Percentiles rank a stretch among this genome's conserved stretches.
phyloP scores from a whole-genome alignment of 2,329 filamentous ascomycete genomes.

The Tetracladium maxilliforme region DNA sequence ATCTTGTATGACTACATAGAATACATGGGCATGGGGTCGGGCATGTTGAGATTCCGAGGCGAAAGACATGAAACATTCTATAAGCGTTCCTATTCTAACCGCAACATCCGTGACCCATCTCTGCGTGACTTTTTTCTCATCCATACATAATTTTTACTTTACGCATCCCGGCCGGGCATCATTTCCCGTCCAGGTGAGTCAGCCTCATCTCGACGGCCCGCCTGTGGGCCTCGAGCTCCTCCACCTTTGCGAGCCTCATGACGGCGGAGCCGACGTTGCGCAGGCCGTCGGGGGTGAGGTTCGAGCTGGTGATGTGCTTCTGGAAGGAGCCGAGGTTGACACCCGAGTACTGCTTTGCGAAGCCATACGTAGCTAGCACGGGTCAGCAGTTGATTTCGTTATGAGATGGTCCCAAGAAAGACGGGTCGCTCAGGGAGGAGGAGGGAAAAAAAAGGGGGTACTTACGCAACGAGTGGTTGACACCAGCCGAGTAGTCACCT shows the following conservation, averaged over 20 bases:
- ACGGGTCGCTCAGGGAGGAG: conserved; percentile 2
- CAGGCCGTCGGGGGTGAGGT: conserved; percentile 74
- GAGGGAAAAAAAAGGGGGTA: conserved; percentile 12
- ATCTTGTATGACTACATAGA: too few relatives aligned
- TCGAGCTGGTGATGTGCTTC: conserved; percentile 94
- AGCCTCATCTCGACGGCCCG: conserved; percentile 54
- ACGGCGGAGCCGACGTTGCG: conserved; percentile 77
- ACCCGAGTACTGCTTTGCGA: conserved; percentile 95
- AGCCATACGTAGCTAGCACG: conserved; percentile 75
- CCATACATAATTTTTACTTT: neutral
- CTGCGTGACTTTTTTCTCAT: conserved; percentile 1
- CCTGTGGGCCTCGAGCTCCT: conserved; percentile 88
- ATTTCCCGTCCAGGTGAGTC: conserved; percentile 22
- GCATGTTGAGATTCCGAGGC: too few relatives aligned
- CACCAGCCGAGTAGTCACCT: conserved; percentile 93
- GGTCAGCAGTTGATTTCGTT: conserved; percentile 2
- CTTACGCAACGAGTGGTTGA: conserved; percentile 95
- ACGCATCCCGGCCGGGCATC: neutral
- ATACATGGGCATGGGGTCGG: too few relatives aligned
- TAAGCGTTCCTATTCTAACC: too few relatives aligned
- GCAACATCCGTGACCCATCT: too few relatives aligned
- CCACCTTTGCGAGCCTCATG: conserved; percentile 88
- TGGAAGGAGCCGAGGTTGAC: conserved; percentile 93
- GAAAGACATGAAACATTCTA: too few relatives aligned
- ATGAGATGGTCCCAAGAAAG: too few relatives aligned